Base-by-base conservation (phyloP, 2,329 filamentous ascomycete genomes). In the Aureobasidium subglaciale region DNA sequence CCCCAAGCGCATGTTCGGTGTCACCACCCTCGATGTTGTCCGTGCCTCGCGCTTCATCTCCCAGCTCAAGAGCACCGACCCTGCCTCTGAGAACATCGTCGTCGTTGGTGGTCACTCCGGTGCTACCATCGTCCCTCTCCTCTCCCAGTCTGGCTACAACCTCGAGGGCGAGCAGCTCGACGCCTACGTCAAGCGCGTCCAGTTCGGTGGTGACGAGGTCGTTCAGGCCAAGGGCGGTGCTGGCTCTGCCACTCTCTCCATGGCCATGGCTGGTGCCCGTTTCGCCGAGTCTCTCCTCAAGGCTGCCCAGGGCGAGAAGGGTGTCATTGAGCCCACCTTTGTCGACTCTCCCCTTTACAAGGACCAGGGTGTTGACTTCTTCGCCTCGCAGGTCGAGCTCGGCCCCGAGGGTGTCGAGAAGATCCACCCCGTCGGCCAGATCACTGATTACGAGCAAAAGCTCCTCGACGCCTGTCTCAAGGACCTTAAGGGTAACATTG, bases 131-230 rank as follows among this genome's bases (percentile, higher is more conserved):
- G 93, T 99, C 50, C 93, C 93, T 62, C 87, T 99, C 67, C 90
- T 99, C 79, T 92, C 87, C 71, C 93, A 97, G 82, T 90, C 88
- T 75, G 86, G 79, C 75, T 88, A 96, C 84, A 84, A 88, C 69
- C 88, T 97, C 68, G 78, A 83, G 67, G 86, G 89, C 74, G 80
- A 90, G 74, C 79, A 84, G 69, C 81, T 83, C 59, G 82, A 84
- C 63, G 81, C 82, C 60, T 89, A 97, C 68, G 79, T 97, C 77
- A 85, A 91, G 75, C 91, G 93, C 73, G 93, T 97, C 70, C 92
- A 97, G 80, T 97, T 97, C 74, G 92, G 93, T 75, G 92, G 92
- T 81, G 92, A 97, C 74, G 92, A 97, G 85, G 92, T 97, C 65
- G 92, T 97, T 78, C 84, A 96, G 85, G 93, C 92, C 77, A 97